A percentile compares a stretch with the other conserved stretches of the same genome.
Evolutionary conservation across 177 flowering plant genomes (phyloP).

Genomic region (Vitis hybrid): DNA sequence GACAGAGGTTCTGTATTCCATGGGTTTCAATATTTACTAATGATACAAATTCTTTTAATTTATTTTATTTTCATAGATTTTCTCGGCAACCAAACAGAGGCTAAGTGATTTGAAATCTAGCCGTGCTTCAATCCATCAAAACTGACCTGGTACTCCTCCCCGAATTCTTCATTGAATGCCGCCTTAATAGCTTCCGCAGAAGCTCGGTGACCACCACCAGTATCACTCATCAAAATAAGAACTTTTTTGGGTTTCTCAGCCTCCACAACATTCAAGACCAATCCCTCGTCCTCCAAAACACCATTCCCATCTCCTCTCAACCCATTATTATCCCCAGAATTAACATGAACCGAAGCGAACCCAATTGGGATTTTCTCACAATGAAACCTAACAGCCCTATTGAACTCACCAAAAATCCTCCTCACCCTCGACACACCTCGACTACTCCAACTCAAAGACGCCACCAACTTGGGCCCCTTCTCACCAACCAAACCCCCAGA

Average conservation of each 20-base stretch:
- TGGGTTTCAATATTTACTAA: too few species aligned
- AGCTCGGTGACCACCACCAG: conserved; percentile 99
- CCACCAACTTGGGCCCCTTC: conserved; percentile 37
- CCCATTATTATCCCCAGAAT: conserved; percentile 40
- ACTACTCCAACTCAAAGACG: conserved; percentile 46
- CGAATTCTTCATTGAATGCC: conserved; percentile 75
- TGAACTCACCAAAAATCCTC: conserved; percentile 51
- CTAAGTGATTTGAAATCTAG: neutral
- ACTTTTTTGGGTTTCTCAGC: conserved; percentile 57
- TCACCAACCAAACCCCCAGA: conserved; percentile 16
- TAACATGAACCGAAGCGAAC: conserved; percentile 55
- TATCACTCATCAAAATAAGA: conserved; percentile 95
- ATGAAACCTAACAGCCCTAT: conserved; percentile 57
- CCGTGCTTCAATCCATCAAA: conserved; percentile 1
- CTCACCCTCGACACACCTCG: conserved; percentile 32
- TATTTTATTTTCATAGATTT: too few species aligned
- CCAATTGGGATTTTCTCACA: conserved; percentile 76
- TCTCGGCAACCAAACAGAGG: too few species aligned
- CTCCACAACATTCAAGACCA: conserved; percentile 44
- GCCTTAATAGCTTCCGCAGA: conserved; percentile 97
- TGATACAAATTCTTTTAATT: too few species aligned
- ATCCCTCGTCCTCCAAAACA: conserved; percentile 49
- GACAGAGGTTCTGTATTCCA: too few species aligned
- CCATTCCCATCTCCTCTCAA: conserved; percentile 38
- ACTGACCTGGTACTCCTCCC: conserved; percentile 89